A percentile compares a stretch with the other conserved stretches of the same genome.
These are phyloP conservation scores for Pseudogymnoascus sp. DNA, from an alignment of 2,329 filamentous ascomycete genomes.

Conservation along the genomic window DNA sequence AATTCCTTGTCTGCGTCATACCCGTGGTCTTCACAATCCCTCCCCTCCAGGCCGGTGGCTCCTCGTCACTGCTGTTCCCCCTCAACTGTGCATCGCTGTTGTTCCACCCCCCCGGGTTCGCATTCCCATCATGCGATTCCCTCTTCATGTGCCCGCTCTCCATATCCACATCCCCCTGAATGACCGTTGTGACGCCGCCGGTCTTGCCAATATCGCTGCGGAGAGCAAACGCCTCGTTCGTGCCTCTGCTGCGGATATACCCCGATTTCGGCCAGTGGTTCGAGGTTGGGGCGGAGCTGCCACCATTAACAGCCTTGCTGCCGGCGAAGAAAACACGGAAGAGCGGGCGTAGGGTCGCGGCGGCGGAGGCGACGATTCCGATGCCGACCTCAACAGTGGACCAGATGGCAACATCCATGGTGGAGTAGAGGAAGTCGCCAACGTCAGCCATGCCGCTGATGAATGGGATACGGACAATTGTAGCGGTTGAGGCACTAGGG, in stretches of 20 bases:
- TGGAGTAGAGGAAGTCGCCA: conserved; percentile 34
- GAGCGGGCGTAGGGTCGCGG: conserved; percentile 41
- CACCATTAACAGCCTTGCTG: background rate
- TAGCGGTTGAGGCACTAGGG: conserved; percentile 33
- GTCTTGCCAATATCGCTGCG: conserved; percentile 6
- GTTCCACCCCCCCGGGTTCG: background rate
- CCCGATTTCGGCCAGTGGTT: background rate
- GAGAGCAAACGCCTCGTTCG: background rate
- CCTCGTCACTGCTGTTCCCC: background rate
- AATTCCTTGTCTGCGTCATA: conserved; percentile 7
- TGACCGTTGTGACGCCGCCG: background rate
- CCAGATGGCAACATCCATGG: conserved; percentile 38
- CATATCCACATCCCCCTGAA: background rate
- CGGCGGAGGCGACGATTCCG: conserved; percentile 40
- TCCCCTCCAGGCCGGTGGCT: background rate
- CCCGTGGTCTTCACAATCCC: conserved; percentile 5
- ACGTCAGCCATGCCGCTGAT: conserved; percentile 31
- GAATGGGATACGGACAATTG: conserved; percentile 37
- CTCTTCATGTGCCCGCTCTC: background rate
- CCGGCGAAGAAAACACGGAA: conserved; percentile 22
- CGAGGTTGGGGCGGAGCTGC: background rate
- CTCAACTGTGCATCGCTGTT: conserved; percentile 1
- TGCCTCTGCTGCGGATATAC: background rate
- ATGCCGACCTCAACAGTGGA: conserved; percentile 41
- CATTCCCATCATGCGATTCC: background rate